These are phyloP conservation scores for Xanthoconium purpureum DNA, from an alignment of 768 basidiomycete genomes.

Conservation along the genomic window DNA sequence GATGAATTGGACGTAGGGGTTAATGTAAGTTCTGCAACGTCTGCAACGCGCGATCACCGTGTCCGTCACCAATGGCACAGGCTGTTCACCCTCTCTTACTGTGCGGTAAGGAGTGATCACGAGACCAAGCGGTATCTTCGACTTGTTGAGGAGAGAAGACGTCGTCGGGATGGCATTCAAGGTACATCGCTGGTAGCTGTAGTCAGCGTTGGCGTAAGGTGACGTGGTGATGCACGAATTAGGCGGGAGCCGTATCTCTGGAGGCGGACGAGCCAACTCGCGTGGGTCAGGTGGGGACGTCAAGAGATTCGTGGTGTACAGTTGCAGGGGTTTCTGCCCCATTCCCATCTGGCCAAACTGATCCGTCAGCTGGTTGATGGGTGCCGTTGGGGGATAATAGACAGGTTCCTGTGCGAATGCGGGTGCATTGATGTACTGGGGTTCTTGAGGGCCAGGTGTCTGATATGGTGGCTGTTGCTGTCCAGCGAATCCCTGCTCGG, in stretches of 20 bases:
- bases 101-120: conserved; percentile 90
- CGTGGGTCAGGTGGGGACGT: conserved; percentile 90
- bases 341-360: conserved; percentile 92
- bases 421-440: conserved; percentile 45
- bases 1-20: conserved; percentile 96
- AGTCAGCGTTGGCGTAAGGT: conserved; percentile 79
- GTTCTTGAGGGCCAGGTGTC: conserved; percentile 41
- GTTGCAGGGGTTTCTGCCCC: conserved; percentile 71
- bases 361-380: conserved; percentile 63
- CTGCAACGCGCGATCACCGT: conserved; percentile 95
- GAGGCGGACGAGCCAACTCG: conserved; percentile 77
- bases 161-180: conserved; percentile 92
- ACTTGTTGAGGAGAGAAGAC: conserved; percentile 80
- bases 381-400: conserved; percentile 37
- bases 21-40: conserved; percentile 95
- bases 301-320: conserved; percentile 89
- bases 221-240: conserved; percentile 77
- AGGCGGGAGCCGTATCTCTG: conserved; percentile 86
- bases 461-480: conserved; percentile 59
- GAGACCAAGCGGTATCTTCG: conserved; percentile 86
- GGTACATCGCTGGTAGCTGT: conserved; percentile 89
- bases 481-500: conserved; percentile 62
- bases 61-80: conserved; percentile 88
- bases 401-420: conserved; percentile 43
- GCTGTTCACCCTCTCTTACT: conserved; percentile 75